Percentiles rank a stretch among this genome's conserved stretches.
Conservation (phyloP, 345 rosid species). For the Syzygium aromaticum region DNA sequence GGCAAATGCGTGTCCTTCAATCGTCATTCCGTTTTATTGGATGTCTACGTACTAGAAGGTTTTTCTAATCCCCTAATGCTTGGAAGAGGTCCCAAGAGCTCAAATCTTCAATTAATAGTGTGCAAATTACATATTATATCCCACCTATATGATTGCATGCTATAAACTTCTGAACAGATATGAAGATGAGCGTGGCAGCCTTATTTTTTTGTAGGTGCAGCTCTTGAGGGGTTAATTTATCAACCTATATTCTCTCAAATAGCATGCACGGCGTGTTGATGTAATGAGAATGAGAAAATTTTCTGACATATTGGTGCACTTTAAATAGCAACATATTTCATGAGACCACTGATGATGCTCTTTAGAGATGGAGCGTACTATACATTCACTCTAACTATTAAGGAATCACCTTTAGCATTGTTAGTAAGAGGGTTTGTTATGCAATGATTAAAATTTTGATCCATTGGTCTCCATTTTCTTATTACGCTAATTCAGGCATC, state of each 20-base stretch:
- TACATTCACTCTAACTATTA: not conserved
- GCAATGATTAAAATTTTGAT: not conserved
- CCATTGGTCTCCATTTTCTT: not conserved
- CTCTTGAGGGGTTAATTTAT: not conserved
- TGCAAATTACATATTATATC: not conserved
- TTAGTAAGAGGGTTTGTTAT: not conserved
- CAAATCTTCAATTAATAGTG: not conserved
- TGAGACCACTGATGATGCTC: not conserved
- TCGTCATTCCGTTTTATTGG: not conserved
- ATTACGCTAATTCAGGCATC: not conserved
- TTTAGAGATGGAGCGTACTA: not conserved
- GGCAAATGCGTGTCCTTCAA: not conserved
- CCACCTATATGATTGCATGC: not conserved
- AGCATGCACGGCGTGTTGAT: not conserved
- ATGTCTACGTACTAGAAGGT: not conserved
- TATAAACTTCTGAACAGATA: not conserved
- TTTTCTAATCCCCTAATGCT: not conserved
- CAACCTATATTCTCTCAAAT: not conserved
- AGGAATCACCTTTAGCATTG: not conserved
- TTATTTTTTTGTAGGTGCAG: not conserved
- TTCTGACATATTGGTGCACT: not conserved
- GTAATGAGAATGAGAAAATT: not conserved
- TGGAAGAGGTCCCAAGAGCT: not conserved
- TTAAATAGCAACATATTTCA: not conserved
- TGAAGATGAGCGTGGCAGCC: not conserved